These are phyloP conservation scores for Aspergillus coremiiformis DNA, from an alignment of 495 filamentous ascomycete genomes.

Conservation along the genomic window DNA sequence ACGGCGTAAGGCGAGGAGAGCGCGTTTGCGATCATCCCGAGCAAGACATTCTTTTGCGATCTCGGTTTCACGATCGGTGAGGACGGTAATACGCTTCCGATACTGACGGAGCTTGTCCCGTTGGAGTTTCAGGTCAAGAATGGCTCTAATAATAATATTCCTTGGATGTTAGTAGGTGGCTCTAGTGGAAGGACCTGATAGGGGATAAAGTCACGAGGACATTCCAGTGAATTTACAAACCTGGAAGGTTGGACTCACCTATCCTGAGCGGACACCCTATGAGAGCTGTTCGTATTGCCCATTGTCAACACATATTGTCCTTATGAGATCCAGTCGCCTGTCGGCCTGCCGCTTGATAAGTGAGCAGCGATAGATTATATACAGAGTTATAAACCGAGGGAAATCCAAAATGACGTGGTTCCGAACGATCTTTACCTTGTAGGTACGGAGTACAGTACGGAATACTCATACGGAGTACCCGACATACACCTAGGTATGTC, in stretches of 20 bases:
- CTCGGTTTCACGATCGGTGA: constrained; percentile 75
- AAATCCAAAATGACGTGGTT: neutral
- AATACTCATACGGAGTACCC: too few species aligned
- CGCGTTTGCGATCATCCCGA: constrained; percentile 65
- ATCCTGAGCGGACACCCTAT: constrained; percentile 68
- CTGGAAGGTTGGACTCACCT: constrained; percentile 35
- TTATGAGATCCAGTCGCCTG: constrained; percentile 2
- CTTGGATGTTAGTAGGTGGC: neutral
- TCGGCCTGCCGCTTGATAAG: neutral
- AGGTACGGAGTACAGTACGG: too few species aligned
- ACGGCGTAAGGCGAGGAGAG: constrained; percentile 80
- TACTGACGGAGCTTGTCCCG: constrained; percentile 95
- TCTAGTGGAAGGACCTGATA: neutral
- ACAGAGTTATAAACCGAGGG: too few species aligned
- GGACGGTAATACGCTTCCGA: constrained; percentile 74
- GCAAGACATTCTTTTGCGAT: constrained; percentile 76
- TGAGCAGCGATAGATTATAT: neutral
- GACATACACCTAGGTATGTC: neutral
- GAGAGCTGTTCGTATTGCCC: constrained; percentile 58
- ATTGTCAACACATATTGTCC: constrained; percentile 43
- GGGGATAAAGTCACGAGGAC: constrained; percentile 1
- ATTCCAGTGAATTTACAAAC: neutral
- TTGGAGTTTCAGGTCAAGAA: constrained; percentile 94
- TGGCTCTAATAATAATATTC: constrained; percentile 53
- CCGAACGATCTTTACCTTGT: neutral